These are phyloP conservation scores for Pelargonium cotyledonis DNA, from an alignment of 441 rosid genomes.

Conservation along the genomic window DNA sequence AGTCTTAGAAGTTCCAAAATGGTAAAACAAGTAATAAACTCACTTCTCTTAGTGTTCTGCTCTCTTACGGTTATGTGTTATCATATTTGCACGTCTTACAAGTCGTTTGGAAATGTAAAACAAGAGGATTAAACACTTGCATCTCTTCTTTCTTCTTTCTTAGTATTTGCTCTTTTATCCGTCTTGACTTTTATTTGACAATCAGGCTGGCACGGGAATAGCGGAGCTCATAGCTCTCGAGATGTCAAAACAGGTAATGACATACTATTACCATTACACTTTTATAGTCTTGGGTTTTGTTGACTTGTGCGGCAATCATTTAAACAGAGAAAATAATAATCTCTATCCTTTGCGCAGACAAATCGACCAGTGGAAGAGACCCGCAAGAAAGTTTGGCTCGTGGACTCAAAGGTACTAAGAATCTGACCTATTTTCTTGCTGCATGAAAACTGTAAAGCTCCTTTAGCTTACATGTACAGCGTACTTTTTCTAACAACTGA, in stretches of 20 bases:
- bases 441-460: not conserved
- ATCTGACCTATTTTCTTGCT: not conserved
- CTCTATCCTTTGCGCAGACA: slow-evolving; percentile 32
- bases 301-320: not conserved
- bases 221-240: not conserved
- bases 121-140: too few species aligned
- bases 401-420: slow-evolving; percentile 68
- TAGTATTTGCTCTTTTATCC: too few species aligned
- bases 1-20: slow-evolving; percentile 48
- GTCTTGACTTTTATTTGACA: not conserved
- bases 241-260: slow-evolving; percentile 38
- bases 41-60: too few species aligned
- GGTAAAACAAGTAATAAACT: slow-evolving; percentile 22
- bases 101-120: too few species aligned
- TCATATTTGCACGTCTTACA: too few species aligned
- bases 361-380: slow-evolving; percentile 58
- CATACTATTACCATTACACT: not conserved
- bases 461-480: not conserved
- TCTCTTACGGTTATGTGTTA: too few species aligned
- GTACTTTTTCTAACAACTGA: not conserved
- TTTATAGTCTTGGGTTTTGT: too few species aligned
- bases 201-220: slow-evolving; percentile 1
- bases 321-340: not conserved
- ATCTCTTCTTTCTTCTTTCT: too few species aligned
- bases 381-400: slow-evolving; percentile 86